phyloP scores from a whole-genome alignment of 805 yeast genomes.

The Ogataea ganodermae region DNA sequence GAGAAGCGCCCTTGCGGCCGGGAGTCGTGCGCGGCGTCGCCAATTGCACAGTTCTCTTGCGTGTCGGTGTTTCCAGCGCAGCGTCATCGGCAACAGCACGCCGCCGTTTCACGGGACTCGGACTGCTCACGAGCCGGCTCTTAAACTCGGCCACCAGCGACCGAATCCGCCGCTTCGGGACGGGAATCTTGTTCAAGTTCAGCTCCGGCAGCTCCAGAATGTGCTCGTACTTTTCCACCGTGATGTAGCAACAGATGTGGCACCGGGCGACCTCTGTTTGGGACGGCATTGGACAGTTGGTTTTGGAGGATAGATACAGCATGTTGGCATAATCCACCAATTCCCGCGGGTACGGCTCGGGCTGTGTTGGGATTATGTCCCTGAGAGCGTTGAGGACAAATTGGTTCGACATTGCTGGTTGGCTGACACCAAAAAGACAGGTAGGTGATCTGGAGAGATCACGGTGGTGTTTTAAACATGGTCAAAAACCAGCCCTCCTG shows the following conservation, averaged over 20 bases:
- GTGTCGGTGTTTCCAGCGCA: conserved; percentile 33
- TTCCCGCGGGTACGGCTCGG: conserved; percentile 45
- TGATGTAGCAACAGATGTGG: conserved; percentile 67
- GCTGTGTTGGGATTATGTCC: conserved; percentile 53
- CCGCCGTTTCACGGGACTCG: conserved; percentile 2
- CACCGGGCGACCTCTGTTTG: conserved; percentile 64
- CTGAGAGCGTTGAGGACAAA: conserved; percentile 40
- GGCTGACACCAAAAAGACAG: background rate
- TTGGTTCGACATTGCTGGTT: conserved; percentile 31
- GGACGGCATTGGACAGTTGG: conserved; percentile 46
- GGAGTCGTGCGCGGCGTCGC: conserved; percentile 25
- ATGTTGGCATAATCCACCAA: conserved; percentile 44
- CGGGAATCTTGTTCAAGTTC: conserved; percentile 53
- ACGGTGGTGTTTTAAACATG: background rate
- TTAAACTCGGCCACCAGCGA: conserved; percentile 49
- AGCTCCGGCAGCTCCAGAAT: conserved; percentile 52
- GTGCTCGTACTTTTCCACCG: conserved; percentile 50
- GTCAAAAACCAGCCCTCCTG: conserved; percentile 13
- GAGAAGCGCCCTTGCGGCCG: conserved; percentile 1
- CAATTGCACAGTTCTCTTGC: conserved; percentile 12
- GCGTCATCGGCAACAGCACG: conserved; percentile 8
- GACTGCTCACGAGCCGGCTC: conserved; percentile 31
- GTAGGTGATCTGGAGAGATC: background rate
- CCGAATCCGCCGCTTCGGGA: conserved; percentile 47
- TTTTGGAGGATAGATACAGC: conserved; percentile 54